Conservation (phyloP, 495 filamentous ascomycete genomes). For the Sphaerosporella brunnea region DNA sequence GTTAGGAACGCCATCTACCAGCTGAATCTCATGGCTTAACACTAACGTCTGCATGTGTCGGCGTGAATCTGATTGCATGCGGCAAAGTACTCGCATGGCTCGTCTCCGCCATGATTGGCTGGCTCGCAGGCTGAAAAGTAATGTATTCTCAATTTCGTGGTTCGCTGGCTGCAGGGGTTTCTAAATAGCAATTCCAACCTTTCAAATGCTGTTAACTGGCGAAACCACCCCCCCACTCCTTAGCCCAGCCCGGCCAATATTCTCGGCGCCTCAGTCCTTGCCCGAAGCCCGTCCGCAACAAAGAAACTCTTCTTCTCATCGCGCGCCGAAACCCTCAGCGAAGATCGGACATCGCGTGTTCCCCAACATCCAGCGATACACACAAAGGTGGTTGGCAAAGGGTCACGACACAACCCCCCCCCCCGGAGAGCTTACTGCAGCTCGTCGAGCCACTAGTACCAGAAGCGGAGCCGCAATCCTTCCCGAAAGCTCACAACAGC, state of each 20-base stretch:
- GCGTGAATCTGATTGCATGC: background rate
- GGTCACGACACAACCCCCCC: no score
- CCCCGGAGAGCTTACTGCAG: slow-evolving; percentile 3
- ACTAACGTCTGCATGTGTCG: background rate
- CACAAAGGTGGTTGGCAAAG: no score
- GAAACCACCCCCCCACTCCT: background rate
- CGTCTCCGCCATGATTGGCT: background rate
- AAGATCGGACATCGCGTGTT: no score
- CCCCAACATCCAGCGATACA: no score
- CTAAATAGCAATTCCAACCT: background rate
- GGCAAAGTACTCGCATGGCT: background rate
- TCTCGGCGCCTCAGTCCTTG: no score
- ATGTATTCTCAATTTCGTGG: background rate
- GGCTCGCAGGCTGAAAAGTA: background rate
- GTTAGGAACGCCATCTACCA: no score
- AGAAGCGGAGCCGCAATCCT: slow-evolving; percentile 1
- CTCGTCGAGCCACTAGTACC: background rate
- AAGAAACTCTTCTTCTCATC: no score
- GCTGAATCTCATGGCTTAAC: background rate
- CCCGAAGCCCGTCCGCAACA: no score
- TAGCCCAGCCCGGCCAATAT: background rate
- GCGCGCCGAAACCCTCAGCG: no score
- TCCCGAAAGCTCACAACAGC: no score
- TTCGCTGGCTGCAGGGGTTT: background rate
- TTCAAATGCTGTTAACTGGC: background rate